Conservation (phyloP, 768 basidiomycete species). For the Ramaria sp. region DNA sequence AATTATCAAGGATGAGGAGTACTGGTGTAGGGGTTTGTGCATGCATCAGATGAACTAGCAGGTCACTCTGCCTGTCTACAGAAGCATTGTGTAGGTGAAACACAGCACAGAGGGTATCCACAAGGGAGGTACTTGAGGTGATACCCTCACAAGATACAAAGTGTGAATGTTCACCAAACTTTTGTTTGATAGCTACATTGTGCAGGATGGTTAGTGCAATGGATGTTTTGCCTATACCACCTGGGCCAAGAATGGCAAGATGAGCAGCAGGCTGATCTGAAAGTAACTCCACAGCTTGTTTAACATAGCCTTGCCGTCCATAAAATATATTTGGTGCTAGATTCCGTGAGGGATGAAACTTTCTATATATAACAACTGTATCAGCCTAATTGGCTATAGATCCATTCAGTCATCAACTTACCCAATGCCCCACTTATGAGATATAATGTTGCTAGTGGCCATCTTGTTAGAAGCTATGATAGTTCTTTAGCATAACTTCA, state of each 20-base stretch:
- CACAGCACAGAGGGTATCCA: constrained; percentile 17
- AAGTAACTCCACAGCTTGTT: neutral
- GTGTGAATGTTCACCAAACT: constrained; percentile 18
- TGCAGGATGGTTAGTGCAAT: constrained; percentile 25
- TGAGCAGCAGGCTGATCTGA: too few species aligned
- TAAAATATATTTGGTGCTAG: too few species aligned
- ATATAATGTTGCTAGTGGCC: too few species aligned
- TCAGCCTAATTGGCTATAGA: too few species aligned
- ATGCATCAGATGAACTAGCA: constrained; percentile 9
- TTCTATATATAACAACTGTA: too few species aligned
- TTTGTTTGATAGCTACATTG: constrained; percentile 13
- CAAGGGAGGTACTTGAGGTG: constrained; percentile 17
- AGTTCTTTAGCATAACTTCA: too few species aligned
- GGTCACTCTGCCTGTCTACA: constrained; percentile 17
- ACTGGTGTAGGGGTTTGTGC: constrained; percentile 14
- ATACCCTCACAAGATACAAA: constrained; percentile 26
- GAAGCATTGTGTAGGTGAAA: constrained; percentile 16
- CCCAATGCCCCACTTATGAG: too few species aligned
- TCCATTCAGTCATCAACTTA: too few species aligned
- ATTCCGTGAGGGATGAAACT: too few species aligned
- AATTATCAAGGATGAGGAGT: constrained; percentile 28
- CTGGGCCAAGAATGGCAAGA: constrained; percentile 17
- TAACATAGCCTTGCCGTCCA: neutral
- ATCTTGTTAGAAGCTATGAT: too few species aligned
- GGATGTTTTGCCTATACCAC: constrained; percentile 31